Evolutionary conservation across 495 filamentous ascomycete species (phyloP).

Genomic region (Hyphodiscus hymeniophilus): DNA sequence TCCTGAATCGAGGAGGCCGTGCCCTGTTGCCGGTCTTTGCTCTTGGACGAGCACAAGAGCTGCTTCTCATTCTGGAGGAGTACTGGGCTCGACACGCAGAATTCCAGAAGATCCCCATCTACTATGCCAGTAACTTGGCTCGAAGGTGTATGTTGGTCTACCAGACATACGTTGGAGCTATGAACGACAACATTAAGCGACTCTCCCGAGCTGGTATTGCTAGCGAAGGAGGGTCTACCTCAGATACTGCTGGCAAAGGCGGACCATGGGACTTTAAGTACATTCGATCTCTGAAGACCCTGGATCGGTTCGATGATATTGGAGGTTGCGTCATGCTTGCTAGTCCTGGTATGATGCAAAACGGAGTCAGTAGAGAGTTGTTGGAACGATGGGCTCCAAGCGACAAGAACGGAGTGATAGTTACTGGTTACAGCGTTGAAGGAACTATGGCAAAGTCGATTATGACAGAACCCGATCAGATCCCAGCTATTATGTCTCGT

Average conservation of each 20-base stretch:
- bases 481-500: slow-evolving; percentile 83
- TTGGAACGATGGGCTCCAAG: slow-evolving; percentile 94
- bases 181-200: slow-evolving; percentile 98
- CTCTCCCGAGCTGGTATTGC: slow-evolving; percentile 80
- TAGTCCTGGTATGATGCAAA: slow-evolving; percentile 95
- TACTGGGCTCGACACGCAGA: slow-evolving; percentile 87
- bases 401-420: slow-evolving; percentile 89
- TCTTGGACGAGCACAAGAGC: slow-evolving; percentile 84
- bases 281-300: slow-evolving; percentile 79
- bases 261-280: slow-evolving; percentile 96
- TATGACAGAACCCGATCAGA: slow-evolving; percentile 85
- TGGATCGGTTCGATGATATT: slow-evolving; percentile 94
- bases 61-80: slow-evolving; percentile 90
- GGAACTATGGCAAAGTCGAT: slow-evolving; percentile 97
- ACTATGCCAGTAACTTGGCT: slow-evolving; percentile 90
- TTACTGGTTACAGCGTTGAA: slow-evolving; percentile 96
- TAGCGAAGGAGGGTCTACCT: slow-evolving; percentile 64
- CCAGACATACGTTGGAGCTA: slow-evolving; percentile 91
- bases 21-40: slow-evolving; percentile 95
- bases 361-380: slow-evolving; percentile 83
- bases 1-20: slow-evolving; percentile 83
- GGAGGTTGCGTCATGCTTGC: slow-evolving; percentile 96
- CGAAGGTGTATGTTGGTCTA: slow-evolving; percentile 98
- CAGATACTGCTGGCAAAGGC: slow-evolving; percentile 59
- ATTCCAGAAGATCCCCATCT: slow-evolving; percentile 84